Percentiles rank a stretch among this genome's conserved stretches.
Evolutionary conservation across 805 yeast genomes (phyloP).

Genomic region (Nakazawaea pomicola): DNA sequence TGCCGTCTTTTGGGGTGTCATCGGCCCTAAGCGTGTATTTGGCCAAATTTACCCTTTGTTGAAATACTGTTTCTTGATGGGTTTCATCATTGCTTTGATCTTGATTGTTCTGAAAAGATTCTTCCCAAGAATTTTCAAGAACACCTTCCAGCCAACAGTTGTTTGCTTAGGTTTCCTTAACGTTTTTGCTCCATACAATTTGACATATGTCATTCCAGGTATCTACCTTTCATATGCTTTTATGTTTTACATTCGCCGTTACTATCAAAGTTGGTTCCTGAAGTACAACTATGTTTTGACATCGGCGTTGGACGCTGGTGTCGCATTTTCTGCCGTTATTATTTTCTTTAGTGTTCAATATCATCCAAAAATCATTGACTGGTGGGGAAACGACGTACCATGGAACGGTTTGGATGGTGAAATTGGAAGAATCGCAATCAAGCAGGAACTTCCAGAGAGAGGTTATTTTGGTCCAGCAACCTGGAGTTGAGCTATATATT

Average conservation of each 20-base stretch:
- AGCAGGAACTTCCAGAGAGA: background rate
- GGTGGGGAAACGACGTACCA: background rate
- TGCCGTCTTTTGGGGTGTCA: background rate
- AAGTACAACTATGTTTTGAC: background rate
- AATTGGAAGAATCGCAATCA: background rate
- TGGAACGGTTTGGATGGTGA: background rate
- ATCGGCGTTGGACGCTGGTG: background rate
- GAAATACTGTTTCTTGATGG: background rate
- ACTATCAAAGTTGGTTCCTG: background rate
- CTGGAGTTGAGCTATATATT: background rate
- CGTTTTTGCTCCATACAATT: background rate
- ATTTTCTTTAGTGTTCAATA: background rate
- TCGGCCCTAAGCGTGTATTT: background rate
- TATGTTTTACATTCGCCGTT: background rate
- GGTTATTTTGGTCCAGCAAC: background rate
- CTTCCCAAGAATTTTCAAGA: background rate
- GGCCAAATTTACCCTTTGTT: background rate
- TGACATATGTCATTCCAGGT: background rate
- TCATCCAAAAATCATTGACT: background rate
- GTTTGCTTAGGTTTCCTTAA: background rate
- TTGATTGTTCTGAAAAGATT: background rate
- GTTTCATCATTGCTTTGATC: background rate
- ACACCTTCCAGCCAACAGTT: background rate
- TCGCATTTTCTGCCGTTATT: background rate
- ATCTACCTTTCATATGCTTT: background rate